Evolutionary conservation across 306 rosid genomes (phyloP), one percentile per base, ranked within the genome.

Genomic region (Prunus fruticosa): DNA sequence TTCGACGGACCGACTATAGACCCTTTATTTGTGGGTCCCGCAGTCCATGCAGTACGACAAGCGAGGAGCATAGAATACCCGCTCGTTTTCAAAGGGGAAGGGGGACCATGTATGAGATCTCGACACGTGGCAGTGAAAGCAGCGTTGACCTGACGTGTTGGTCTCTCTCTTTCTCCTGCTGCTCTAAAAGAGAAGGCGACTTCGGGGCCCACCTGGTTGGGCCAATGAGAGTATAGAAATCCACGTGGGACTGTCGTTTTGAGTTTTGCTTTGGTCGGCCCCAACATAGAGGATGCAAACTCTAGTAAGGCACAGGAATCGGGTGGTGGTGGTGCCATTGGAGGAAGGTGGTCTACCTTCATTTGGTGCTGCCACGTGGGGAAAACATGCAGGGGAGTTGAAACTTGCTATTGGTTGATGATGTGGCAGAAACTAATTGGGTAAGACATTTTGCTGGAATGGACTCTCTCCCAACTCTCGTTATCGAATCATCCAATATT

Each of bases 201-300:
- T 8, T 34, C 8, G 41, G 73, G 66, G 76, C 20, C 72, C 76
- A 3, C 69, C 2, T 9, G 8, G n/a, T 20, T 38, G 52, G 32
- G 27, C 82, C 80, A 80, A 61, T 77, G 32, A 69, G 61, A 47
- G 50, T 43, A 64, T 18, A 65, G 32, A 30, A 57, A 32, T 66
- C 75, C 88, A 82, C 81, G 78, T 84, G 83, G 71, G 70, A 27
- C 34, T 80, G 87, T 78, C 74, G 46, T 66, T 77, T 22, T 50
- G 7, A 38, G 66, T 62, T 73, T 53, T 51, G 43, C 15, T 27
- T 28, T 43, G 73, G 64, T 63, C 64, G 62, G 73, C 53, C 69
- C 76, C 46, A 34, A 57, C 65, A 11, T 32, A 32, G 10, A 28
- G 51, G 28, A 2, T 12, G 12, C 20, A 12, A 56, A 9, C 25